A percentile compares a stretch with the other conserved stretches of the same genome.
Conservation (phyloP, 2,329 filamentous ascomycete genomes). For the Ophiostoma sp. region DNA sequence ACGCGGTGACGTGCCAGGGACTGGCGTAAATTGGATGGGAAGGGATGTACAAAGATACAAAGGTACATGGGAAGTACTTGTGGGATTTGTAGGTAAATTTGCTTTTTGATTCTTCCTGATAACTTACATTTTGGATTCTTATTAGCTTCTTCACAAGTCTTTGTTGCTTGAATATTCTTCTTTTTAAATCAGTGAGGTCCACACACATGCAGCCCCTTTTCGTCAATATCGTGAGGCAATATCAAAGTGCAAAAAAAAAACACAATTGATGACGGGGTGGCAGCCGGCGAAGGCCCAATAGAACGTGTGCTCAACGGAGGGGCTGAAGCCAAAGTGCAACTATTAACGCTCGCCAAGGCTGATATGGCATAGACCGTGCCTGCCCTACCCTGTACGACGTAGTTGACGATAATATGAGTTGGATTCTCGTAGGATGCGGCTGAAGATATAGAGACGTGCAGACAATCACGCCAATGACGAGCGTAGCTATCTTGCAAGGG, state of each 20-base stretch:
- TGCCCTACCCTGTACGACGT: no score
- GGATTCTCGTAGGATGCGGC: background rate
- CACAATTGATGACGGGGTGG: background rate
- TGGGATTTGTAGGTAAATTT: background rate
- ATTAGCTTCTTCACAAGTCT: background rate
- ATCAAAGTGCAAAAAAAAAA: background rate
- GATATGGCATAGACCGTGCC: no score
- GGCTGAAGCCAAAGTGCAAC: background rate
- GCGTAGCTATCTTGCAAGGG: background rate
- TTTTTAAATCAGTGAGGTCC: background rate
- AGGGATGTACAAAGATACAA: background rate
- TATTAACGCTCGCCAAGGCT: background rate
- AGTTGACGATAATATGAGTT: no score
- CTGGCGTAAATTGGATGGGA: conserved; percentile 8
- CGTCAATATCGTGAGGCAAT: background rate
- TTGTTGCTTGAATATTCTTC: background rate
- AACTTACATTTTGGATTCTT: background rate
- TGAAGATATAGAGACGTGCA: background rate
- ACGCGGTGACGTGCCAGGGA: conserved; percentile 5
- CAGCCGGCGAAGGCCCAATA: background rate
- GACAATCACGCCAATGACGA: background rate
- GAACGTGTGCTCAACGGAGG: background rate
- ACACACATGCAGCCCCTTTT: background rate
- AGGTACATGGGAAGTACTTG: conserved; percentile 1
- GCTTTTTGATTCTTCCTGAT: background rate